Base-by-base conservation (phyloP, 305 asterid species). In the Caryopteris hybrid region DNA sequence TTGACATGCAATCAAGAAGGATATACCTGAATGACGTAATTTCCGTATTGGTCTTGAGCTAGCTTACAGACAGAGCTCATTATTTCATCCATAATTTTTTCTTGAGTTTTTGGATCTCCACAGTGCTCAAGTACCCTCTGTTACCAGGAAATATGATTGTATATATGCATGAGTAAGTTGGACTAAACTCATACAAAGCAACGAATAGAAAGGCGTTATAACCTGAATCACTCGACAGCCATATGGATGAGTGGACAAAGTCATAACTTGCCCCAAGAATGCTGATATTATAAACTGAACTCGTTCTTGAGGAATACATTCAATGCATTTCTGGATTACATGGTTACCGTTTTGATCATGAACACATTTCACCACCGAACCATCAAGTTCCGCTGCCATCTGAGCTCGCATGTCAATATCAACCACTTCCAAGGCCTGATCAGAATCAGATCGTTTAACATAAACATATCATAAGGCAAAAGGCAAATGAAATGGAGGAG, bases 161-260 rank as follows among this genome's bases (percentile, higher is more conserved):
- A n/a, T n/a, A 9, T 22, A 31, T 2, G 11, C 5, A 31, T 64
- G 6, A 64, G 33, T 38, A 29, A 48, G 11, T 60, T 11, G 58
- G 50, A 66, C 43, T 46, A 29, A 13, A 50, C 50, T 43, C 68
- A 64, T 29, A 66, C 14, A 39, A 33, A 60, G 12, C 62, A 71
- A 64, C 25, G 31, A 61, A 17, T 8, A 25, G 7, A 13, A 50
- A 52, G 17, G 39, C 8, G 38, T 55, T 42, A 61, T 38, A 71
- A 89, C 98, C 98, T 92, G 98, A 79, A 92, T 88, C 76, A 92
- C 96, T 42, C 95, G 89, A 56, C 97, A 92, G 14, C 98, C 97
- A 71, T 92, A 88, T 50, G 97, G 93, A 84, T 92, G 98, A 23
- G 84, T 79, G 56, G 97, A 90, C 74, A 92, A 63, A 61, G 88